These are phyloP conservation scores for Paramarasmius palmivorus DNA, from an alignment of 1,284 basidiomycete species.

Conservation along the genomic window DNA sequence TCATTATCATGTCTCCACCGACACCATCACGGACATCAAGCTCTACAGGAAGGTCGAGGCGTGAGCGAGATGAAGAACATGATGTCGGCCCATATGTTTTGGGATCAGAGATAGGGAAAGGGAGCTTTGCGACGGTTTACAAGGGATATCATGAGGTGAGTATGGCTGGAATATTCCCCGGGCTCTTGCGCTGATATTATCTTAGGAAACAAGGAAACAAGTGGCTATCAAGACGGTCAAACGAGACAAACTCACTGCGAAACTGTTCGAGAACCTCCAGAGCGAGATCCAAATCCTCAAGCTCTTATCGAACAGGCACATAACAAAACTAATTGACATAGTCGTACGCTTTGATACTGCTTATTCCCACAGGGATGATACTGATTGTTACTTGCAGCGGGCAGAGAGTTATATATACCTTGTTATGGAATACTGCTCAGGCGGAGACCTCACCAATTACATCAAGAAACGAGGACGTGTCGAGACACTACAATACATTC, in stretches of 20 bases:
- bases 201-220: constrained; percentile 69
- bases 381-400: constrained; percentile 51
- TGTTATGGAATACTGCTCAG: constrained; percentile 97
- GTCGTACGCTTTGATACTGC: constrained; percentile 53
- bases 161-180: constrained; percentile 14
- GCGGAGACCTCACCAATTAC: constrained; percentile 94
- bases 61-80: constrained; percentile 48
- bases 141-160: constrained; percentile 87
- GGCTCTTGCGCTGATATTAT: constrained; percentile 6
- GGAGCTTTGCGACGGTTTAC: constrained; percentile 96
- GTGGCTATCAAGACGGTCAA: constrained; percentile 98
- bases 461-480: constrained; percentile 93
- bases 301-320: constrained; percentile 89
- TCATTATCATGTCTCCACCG: not conserved
- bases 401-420: constrained; percentile 94
- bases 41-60: not conserved
- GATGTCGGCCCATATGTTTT: constrained; percentile 75
- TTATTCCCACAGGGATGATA: not conserved
- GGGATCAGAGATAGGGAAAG: constrained; percentile 75
- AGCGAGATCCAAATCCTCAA: constrained; percentile 98
- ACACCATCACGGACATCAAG: not conserved
- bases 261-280: constrained; percentile 95
- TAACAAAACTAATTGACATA: constrained; percentile 92
- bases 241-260: constrained; percentile 84
- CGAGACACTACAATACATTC: constrained; percentile 80